A percentile compares a stretch with the other conserved stretches of the same genome.
Evolutionary conservation across 768 basidiomycete species (phyloP).

Genomic region (Hericium alpestre): DNA sequence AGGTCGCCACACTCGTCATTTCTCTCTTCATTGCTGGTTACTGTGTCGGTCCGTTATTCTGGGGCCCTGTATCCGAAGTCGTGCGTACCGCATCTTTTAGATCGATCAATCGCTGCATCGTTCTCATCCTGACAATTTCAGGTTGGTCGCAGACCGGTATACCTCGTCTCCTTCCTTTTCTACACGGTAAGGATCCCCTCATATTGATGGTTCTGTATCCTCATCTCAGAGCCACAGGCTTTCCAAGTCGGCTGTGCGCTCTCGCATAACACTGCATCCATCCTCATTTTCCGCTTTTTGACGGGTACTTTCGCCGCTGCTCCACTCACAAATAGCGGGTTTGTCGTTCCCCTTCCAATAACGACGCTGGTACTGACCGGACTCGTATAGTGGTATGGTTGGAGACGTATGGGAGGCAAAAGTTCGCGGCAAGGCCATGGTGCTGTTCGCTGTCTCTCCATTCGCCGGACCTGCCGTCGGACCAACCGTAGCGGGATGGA

Average conservation of each 20-base stretch:
- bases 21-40: slow-evolving; percentile 64
- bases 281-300: slow-evolving; percentile 65
- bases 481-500: slow-evolving; percentile 26
- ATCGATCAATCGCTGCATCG: slow-evolving; percentile 28
- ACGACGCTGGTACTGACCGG: neutral
- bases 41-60: slow-evolving; percentile 26
- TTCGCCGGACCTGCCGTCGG: slow-evolving; percentile 52
- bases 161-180: slow-evolving; percentile 42
- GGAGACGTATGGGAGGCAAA: slow-evolving; percentile 55
- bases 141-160: slow-evolving; percentile 47
- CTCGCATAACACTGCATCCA: slow-evolving; percentile 45
- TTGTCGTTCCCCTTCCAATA: slow-evolving; percentile 5
- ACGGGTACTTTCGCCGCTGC: slow-evolving; percentile 59
- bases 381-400: slow-evolving; percentile 32
- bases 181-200: slow-evolving; percentile 31
- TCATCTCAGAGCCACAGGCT: slow-evolving; percentile 22
- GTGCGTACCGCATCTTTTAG: slow-evolving; percentile 12
- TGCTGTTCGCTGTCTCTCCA: slow-evolving; percentile 52
- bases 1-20: slow-evolving; percentile 43
- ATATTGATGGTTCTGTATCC: neutral
- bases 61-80: slow-evolving; percentile 23
- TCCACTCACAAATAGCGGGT: slow-evolving; percentile 64
- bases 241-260: slow-evolving; percentile 60
- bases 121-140: neutral
- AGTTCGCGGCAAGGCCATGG: slow-evolving; percentile 53